Evolutionary conservation across 495 filamentous ascomycete genomes (phyloP).

Genomic region (Neurospora terricola): DNA sequence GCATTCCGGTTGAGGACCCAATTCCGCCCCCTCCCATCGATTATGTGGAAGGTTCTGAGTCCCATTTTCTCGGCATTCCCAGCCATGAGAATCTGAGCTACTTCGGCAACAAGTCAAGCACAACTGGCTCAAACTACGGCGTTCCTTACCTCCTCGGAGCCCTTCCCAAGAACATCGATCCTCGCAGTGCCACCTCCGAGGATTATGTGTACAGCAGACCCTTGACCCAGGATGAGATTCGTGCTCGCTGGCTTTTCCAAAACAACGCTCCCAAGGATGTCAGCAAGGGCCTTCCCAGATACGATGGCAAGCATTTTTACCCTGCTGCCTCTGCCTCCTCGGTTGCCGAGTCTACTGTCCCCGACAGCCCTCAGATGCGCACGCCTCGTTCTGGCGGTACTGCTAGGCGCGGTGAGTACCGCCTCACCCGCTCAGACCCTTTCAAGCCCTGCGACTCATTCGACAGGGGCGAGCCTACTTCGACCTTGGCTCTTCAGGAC

Average conservation of each 20-base stretch:
- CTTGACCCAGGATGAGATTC: conserved; percentile 38
- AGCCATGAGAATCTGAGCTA: not conserved
- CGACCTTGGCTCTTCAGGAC: conserved; percentile 9
- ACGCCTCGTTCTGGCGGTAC: conserved; percentile 2
- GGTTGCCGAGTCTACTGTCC: conserved; percentile 19
- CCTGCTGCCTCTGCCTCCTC: conserved; percentile 32
- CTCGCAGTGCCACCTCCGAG: conserved; percentile 18
- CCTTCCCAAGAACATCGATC: conserved; percentile 27
- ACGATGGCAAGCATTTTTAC: conserved; percentile 48
- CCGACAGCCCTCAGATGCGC: not conserved
- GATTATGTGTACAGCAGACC: conserved; percentile 39
- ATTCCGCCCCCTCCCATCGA: not conserved
- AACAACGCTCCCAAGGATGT: conserved; percentile 32
- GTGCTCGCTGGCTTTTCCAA: conserved; percentile 42
- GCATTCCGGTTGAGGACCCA: not conserved
- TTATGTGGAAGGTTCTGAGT: not conserved
- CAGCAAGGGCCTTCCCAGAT: conserved; percentile 41
- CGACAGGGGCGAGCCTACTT: conserved; percentile 8
- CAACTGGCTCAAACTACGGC: conserved; percentile 4
- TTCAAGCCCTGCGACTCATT: conserved; percentile 25
- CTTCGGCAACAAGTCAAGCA: conserved; percentile 3
- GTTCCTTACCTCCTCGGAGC: conserved; percentile 36
- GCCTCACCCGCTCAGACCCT: conserved; percentile 23
- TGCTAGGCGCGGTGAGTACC: conserved; percentile 7
- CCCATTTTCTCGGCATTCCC: not conserved